Evolutionary conservation across 179 eudicot species (phyloP), one percentile per base, ranked within the genome.

Genomic region (Nepenthes alata): DNA sequence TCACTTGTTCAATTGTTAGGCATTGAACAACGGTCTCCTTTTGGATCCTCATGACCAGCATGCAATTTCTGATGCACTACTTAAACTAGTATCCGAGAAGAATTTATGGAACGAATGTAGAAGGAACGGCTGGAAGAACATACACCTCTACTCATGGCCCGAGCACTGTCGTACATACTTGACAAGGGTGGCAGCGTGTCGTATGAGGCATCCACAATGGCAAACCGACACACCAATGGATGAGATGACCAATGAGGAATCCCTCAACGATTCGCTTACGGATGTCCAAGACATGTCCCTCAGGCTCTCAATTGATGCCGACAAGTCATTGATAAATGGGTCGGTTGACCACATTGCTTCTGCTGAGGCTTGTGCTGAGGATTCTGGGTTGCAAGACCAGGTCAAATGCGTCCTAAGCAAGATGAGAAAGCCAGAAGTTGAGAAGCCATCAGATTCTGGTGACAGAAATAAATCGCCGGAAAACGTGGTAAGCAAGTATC

Each of bases 151-250:
- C 67, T 86, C 94, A 45, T 86, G 94, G 94, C 94, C 94, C 0
- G 94, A 86, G 67, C 94, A 86, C 53, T 86, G 94, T 65, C 81
- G 89, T 35, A 81, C 81, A 2, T 86, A 86, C 66, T 70, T 86
- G 60, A 84, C 94, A 0, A 72, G 87, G 65, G 80, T 86, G n/a
- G 89, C 94, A 15, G 77, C 94, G 47, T 81, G 94, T 53, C 63
- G 89, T 37, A 81, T 86, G 87, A 74, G 94, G 64, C 87, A 86
- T 67, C 89, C 89, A 2, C 85, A 78, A 11, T 86, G 95, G 95
- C 68, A 86, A 62, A 86, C 81, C 2, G 89, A 86, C 79, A 86
- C 85, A 8, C 89, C 89, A 2, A 16, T 72, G 0, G 81, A 83
- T 63, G 89, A 86, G 12, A 55, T 67, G 1, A 69, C 81, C 0